Conservation (phyloP, 441 rosid genomes). For the Erodium trifolium region DNA sequence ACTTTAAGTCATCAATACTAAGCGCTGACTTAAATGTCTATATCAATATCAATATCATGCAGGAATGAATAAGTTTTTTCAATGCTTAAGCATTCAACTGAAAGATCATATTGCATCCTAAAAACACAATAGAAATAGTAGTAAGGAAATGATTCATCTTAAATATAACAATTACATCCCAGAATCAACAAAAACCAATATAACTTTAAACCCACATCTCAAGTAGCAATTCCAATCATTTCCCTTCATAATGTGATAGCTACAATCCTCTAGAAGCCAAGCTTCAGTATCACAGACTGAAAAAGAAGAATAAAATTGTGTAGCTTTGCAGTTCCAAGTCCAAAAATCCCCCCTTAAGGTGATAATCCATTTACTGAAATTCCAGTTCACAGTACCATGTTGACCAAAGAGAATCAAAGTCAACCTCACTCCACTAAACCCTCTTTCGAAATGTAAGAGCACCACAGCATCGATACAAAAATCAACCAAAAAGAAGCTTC, state of each 20-base stretch:
- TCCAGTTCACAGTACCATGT: no score
- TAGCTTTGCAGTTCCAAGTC: neutral
- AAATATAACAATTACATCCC: neutral
- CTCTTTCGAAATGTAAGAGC: neutral
- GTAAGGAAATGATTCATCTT: neutral
- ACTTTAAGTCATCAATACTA: neutral
- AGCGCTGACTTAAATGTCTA: neutral
- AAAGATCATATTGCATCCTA: neutral
- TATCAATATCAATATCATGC: neutral
- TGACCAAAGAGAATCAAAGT: neutral
- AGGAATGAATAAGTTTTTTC: neutral
- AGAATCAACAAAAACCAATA: neutral
- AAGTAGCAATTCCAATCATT: neutral
- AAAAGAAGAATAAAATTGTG: neutral
- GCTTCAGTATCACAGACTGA: neutral
- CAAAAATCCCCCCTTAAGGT: neutral
- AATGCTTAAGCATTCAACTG: constrained; percentile 2
- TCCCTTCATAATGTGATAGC: neutral
- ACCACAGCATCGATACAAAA: neutral
- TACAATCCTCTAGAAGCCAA: neutral
- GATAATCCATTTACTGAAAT: neutral
- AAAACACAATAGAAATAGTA: neutral
- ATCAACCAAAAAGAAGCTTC: neutral
- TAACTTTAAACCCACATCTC: neutral
- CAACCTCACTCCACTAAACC: constrained; percentile 2